Base-by-base conservation (phyloP, 805 yeast species). In the Nakazawaea ernobii region DNA sequence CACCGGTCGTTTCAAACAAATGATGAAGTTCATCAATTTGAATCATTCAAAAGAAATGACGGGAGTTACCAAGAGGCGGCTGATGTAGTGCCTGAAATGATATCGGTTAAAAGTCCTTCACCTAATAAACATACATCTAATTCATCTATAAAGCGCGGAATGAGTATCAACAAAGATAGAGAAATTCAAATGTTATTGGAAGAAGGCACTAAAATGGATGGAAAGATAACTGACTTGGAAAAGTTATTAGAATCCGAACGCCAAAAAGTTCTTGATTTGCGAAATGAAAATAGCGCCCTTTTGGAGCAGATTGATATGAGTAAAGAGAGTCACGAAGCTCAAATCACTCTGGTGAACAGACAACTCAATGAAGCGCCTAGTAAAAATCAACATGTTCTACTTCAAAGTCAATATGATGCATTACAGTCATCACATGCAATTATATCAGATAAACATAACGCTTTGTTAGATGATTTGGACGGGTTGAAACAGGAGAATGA, bases 141-240 rank as follows among this genome's bases (percentile, higher is more conserved):
- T 13, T 46, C 52, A 27, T 45, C 53, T 8, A 39, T 42, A 17
- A 45, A 41, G 27, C 27, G 48, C 5, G 63, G 65, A 1, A 41
- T 61, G 17, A 62, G 66, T 14, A 42, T 58, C 6, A 39, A 42
- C 13, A 65, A 66, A 46, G 73, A 73, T 40, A 66, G 71, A 43
- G 80, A 77, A 51, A 63, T 75, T 28, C 68, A 69, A 48, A 51
- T 71, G 35, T 59, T 77, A 9, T 54, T 74, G 26, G 70, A 67
- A 29, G 80, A 75, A 54, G 74, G 77, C 36, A 65, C 74, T 15
- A 68, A 75, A 50, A 70, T 76, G 75, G 83, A 79, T 50, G 52
- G 55, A 11, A 62, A 62, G 38, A 72, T 74, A 24, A 63, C 74
- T 2, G 59, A 60, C 9, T 59, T 72, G 24, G 73, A 72, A 50